phyloP scores from a whole-genome alignment of 1,284 basidiomycete species.

The Cryptococcus sp. region DNA sequence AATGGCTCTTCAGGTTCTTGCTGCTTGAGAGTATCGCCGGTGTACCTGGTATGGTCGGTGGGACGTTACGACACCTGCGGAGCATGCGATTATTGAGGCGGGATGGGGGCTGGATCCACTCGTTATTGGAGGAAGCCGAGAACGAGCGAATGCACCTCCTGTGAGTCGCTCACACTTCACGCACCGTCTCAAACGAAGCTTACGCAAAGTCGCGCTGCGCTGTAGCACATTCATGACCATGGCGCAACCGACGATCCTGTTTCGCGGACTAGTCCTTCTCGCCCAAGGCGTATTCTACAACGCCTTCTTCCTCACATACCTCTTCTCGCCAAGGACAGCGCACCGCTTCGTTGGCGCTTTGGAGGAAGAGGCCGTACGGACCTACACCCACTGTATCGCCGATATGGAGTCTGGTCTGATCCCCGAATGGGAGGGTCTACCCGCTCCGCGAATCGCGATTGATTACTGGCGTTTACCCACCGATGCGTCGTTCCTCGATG shows the following conservation, averaged over 20 bases:
- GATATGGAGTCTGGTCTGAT: conserved; percentile 83
- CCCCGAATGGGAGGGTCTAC: conserved; percentile 73
- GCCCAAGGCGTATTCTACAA: conserved; percentile 90
- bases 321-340: conserved; percentile 76
- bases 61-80: conserved; percentile 77
- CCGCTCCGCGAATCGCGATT: conserved; percentile 86
- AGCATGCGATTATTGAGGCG: conserved; percentile 81
- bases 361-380: conserved; percentile 91
- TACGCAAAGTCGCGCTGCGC: not conserved
- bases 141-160: conserved; percentile 95
- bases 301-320: conserved; percentile 81
- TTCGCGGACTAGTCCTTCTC: conserved; percentile 76
- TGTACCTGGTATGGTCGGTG: conserved; percentile 92
- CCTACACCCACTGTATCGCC: conserved; percentile 79
- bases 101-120: conserved; percentile 84
- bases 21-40: conserved; percentile 90
- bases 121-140: conserved; percentile 87
- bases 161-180: conserved; percentile 49
- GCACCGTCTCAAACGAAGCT: too few relatives aligned
- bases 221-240: conserved; percentile 84
- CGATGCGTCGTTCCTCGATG: conserved; percentile 78
- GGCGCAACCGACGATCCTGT: conserved; percentile 71
- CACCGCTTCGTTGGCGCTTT: conserved; percentile 95
- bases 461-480: conserved; percentile 83
- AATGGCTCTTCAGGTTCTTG: conserved; percentile 81